Percentiles rank a stretch among this genome's conserved stretches.
These are phyloP conservation scores for Cyclotella sp. DNA, from an alignment of 108 stramenopile species.

Conservation along the genomic window DNA sequence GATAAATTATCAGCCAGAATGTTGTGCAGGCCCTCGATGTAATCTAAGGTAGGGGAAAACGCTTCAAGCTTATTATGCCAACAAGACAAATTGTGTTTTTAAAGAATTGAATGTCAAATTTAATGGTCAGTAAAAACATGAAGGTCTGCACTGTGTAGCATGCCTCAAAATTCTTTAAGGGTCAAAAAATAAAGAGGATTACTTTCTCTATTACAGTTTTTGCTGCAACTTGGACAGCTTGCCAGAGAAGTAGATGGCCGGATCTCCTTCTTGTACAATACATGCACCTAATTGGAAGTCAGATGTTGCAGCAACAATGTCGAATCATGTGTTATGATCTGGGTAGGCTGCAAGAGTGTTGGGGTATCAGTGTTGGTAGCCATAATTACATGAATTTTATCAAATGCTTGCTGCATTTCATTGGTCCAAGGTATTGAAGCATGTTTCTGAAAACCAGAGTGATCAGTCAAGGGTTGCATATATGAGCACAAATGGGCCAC, in stretches of 20 bases:
- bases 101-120: conserved; percentile 44
- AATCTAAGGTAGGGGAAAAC: conserved; percentile 34
- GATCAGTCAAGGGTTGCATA: conserved; percentile 46
- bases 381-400: conserved; percentile 24
- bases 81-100: conserved; percentile 53
- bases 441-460: conserved; percentile 16
- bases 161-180: no score
- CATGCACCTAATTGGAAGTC: conserved; percentile 42
- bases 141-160: no score
- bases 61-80: no score
- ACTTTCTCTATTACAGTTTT: no score
- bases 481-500: conserved; percentile 48
- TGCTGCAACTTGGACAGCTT: no score
- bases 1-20: no score
- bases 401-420: conserved; percentile 46
- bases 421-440: conserved; percentile 16
- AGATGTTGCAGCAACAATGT: conserved; percentile 50
- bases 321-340: no score
- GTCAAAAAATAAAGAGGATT: conserved; percentile 38
- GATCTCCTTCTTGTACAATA: no score
- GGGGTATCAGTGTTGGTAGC: conserved; percentile 27
- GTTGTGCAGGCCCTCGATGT: conserved; percentile 43
- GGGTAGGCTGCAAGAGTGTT: conserved; percentile 50
- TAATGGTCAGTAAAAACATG: conserved; percentile 54
- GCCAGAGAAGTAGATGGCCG: no score